Evolutionary conservation across 2,329 filamentous ascomycete genomes (phyloP).

Genomic region (Orbilia oligospora): DNA sequence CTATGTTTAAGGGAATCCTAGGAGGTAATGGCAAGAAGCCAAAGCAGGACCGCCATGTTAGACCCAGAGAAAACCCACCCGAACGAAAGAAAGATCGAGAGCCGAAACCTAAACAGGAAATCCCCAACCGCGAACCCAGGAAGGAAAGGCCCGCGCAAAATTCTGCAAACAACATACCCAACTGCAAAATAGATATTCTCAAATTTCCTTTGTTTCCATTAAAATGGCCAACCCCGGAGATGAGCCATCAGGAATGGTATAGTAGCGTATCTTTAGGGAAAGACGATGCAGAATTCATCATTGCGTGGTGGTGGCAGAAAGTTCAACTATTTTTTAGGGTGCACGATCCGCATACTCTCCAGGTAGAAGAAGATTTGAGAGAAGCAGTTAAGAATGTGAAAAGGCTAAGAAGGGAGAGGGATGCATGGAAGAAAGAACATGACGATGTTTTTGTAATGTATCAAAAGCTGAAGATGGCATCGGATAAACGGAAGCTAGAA

Average conservation of each 20-base stretch:
- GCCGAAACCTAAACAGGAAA: background rate
- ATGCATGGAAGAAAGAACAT: slow-evolving; percentile 18
- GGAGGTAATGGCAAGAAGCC: background rate
- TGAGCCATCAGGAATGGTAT: slow-evolving; percentile 3
- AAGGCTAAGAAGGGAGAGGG: slow-evolving; percentile 3
- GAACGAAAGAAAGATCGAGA: background rate
- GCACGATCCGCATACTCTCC: background rate
- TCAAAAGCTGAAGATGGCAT: background rate
- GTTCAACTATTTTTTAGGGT: background rate
- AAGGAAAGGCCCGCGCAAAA: background rate
- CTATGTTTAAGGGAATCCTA: background rate
- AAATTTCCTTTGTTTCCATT: background rate
- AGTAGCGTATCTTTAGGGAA: background rate
- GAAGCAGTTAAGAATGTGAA: background rate
- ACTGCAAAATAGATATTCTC: slow-evolving; percentile 1
- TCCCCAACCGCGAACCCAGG: background rate
- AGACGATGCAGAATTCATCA: background rate
- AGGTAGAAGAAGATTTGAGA: slow-evolving; percentile 1
- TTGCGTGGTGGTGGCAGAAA: slow-evolving; percentile 5
- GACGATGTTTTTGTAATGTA: slow-evolving; percentile 3
- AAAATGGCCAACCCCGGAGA: background rate
- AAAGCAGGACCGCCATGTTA: too few relatives aligned
- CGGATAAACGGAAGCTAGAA: background rate
- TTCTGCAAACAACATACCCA: background rate
- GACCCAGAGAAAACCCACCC: too few relatives aligned